phyloP scores from a whole-genome alignment of 75 land plant species.

The Pseudotsuga menziesii region DNA sequence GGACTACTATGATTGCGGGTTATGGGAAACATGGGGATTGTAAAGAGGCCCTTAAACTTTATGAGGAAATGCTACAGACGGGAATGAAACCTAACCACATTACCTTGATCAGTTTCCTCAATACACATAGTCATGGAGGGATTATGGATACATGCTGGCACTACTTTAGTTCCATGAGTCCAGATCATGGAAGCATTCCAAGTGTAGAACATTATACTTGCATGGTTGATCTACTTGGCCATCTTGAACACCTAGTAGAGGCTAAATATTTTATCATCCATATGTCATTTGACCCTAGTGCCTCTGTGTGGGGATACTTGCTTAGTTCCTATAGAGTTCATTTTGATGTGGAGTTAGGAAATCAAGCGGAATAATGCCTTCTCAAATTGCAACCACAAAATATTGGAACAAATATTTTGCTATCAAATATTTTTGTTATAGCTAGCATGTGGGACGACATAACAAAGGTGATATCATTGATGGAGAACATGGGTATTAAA shows the following conservation, averaged over 20 bases:
- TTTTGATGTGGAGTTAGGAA: too few species aligned
- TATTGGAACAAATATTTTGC: too few species aligned
- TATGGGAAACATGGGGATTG: slow-evolving; percentile 26
- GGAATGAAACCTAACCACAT: slow-evolving; percentile 15
- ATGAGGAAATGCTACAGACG: slow-evolving; percentile 16
- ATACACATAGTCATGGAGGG: slow-evolving; percentile 28
- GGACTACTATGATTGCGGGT: slow-evolving; percentile 45
- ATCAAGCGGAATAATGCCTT: too few species aligned
- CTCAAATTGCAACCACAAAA: too few species aligned
- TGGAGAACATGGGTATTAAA: too few species aligned
- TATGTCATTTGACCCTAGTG: too few species aligned
- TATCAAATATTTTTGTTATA: too few species aligned
- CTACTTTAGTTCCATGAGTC: slow-evolving; percentile 24
- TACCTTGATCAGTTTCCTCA: slow-evolving; percentile 26
- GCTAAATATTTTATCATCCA: too few species aligned
- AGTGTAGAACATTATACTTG: slow-evolving; percentile 37
- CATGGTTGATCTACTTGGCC: slow-evolving; percentile 37
- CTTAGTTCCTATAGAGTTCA: too few species aligned
- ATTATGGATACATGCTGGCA: slow-evolving; percentile 17
- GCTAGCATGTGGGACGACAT: too few species aligned
- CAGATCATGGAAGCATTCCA: slow-evolving; percentile 13
- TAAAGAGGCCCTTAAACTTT: slow-evolving; percentile 24
- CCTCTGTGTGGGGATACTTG: too few species aligned
- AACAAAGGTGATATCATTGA: too few species aligned
- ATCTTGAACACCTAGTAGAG: slow-evolving; percentile 14